Evolutionary conservation across 106 monocot genomes (phyloP), one percentile per base, ranked within the genome.

Genomic region (Dioscorea alata): DNA sequence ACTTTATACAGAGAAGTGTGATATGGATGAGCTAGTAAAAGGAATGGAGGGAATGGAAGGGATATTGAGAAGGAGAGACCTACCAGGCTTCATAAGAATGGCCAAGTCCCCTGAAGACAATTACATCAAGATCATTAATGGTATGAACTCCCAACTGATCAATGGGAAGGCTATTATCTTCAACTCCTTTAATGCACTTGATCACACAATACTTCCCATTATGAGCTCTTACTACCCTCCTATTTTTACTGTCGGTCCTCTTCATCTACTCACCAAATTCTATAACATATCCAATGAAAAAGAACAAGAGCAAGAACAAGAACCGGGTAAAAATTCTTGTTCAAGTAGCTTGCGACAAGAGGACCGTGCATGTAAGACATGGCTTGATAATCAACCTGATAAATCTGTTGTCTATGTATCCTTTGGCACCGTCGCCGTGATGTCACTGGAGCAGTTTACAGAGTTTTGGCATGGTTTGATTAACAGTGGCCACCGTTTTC

Each of bases 391-490:
- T 21, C 75, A 75, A 72, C 48, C 82, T 6, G 69, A 61, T 23
- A 65, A 56, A 24, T 82, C 86, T 17, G 86, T 86, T 12, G 70
- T 86, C 14, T 86, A 76, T 61, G 76, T 82, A 7, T 82, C 82
- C 73, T 73, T 82, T 18, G 82, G 82, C 2, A 86, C 82, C 73
- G 23, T 82, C 7, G 48, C 82, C 13, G 52, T 75, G 10, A 19
- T 82, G 50, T 61, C 68, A 8, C 71, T 3, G 16, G 52, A 69
- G 49, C 65, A 79, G 35, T 42, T 86, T 23, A 28, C 33, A 48
- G 86, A 82, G 70, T 76, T 86, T 66, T 73, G 63, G 75, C 61
- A 57, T 48, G 82, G 86, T 18, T 49, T 81, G 13, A 51, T 79
- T 21, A 64, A 65, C 67, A 82, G 79, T 67, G 78, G 76, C 10